Evolutionary conservation across 1,139 yeast species (phyloP), one percentile per base, ranked within the genome.

Genomic region (Debaryomycetaceae sp.): DNA sequence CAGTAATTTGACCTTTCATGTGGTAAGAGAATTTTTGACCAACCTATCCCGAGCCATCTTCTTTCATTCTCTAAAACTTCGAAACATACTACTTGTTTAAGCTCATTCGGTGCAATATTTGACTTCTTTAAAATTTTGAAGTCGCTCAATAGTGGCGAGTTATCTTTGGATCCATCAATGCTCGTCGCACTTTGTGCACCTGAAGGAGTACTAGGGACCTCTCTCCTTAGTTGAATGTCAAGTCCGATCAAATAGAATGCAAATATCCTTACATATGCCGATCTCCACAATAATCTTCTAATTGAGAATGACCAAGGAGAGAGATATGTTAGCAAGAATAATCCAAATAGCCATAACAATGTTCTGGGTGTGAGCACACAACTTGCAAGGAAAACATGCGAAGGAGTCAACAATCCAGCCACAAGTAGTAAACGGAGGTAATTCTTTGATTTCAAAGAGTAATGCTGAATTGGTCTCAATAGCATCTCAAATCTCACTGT

Each of bases 11-110:
- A 54, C 35, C 85, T 56, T 50, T 81, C 87, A 45, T 68, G 66
- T 1, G 85, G 85, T 13, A 80, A 56, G 37, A 80, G 55, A 34
- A 67, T 63, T 41, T 72, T 69, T 36, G 76, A 64, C 86, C 86
- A 81, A 5, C 86, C 87, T 20, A 81, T 48, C 0, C 83, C 85
- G 4, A 80, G 42, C 85, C 86, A 81, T 43, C 85, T 65, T 53
- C 87, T 66, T 56, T 82, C 82, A 52, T 81, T 78, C 51, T 82
- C 85, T 38, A 77, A 57, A 1, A 81, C 61, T 44, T 73, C 78
- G 52, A 81, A 80, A 42, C 72, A 62, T 1, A 81, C 72, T 1
- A 72, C 63, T 51, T 78, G 80, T 38, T 69, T 71, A 38, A 75
- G 62, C 42, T 68, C 74, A 4, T 74, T 68, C 1, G 78, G 68